Evolutionary conservation across 176 grass and related monocot species (phyloP).

Genomic region (Alopecurus myosuroides): DNA sequence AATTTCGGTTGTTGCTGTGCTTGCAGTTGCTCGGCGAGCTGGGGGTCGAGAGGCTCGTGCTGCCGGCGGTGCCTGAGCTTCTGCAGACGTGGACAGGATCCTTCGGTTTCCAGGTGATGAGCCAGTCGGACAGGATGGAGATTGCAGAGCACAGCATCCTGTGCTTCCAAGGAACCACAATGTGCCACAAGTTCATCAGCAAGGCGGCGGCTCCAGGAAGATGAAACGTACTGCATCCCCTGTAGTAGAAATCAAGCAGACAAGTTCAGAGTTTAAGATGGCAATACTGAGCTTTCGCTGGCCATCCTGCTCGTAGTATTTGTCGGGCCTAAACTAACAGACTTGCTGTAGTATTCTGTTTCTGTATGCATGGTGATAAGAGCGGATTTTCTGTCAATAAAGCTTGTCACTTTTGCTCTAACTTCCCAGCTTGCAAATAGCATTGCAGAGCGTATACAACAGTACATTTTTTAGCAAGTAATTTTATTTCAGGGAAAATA

Average conservation of each 20-base stretch:
- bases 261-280: background rate
- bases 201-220: background rate
- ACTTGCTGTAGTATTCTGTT: too few species aligned
- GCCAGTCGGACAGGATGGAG: background rate
- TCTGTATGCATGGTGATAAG: too few species aligned
- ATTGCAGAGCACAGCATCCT: conserved; percentile 33
- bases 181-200: conserved; percentile 43
- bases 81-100: conserved; percentile 29
- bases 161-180: conserved; percentile 39
- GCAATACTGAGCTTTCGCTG: background rate
- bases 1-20: background rate
- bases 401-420: too few species aligned
- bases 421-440: too few species aligned
- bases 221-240: background rate
- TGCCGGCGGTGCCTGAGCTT: conserved; percentile 42
- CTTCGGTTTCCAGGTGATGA: conserved; percentile 36
- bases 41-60: conserved; percentile 37
- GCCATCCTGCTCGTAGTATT: background rate
- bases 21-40: conserved; percentile 26
- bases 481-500: too few species aligned
- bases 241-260: background rate
- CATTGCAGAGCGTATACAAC: too few species aligned
- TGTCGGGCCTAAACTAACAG: background rate
- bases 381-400: too few species aligned
- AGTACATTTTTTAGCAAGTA: too few species aligned